phyloP scores from a whole-genome alignment of 352 stramenopile genomes.

The Blastocystis sp. region DNA sequence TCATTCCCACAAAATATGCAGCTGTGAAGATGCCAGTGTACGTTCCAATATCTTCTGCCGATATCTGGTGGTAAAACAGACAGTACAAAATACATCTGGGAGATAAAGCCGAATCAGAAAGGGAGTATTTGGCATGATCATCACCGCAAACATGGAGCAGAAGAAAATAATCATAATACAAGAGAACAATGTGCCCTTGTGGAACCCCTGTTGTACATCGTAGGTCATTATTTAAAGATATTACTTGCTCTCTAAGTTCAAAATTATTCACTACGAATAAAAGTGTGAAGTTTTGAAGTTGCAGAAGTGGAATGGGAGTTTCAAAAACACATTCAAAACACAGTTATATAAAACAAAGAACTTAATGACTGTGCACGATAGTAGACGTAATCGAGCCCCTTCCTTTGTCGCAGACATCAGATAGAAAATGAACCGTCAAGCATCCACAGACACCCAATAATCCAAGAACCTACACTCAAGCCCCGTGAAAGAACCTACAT shows the following conservation, averaged over 20 bases:
- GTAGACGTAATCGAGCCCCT: neutral
- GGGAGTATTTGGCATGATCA: neutral
- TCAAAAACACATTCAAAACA: neutral
- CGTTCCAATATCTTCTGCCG: neutral
- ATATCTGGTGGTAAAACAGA: neutral
- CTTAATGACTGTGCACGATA: neutral
- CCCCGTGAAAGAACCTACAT: neutral
- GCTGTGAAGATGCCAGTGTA: constrained; percentile 10
- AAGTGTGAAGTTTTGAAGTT: too few relatives aligned
- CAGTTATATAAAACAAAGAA: neutral
- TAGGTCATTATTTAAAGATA: neutral
- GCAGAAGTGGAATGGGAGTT: neutral
- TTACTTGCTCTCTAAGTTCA: neutral
- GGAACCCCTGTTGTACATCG: constrained; percentile 8
- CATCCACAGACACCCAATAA: neutral
- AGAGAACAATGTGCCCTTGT: constrained; percentile 3
- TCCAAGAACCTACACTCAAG: neutral
- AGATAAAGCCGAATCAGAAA: constrained; percentile 22
- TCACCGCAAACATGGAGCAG: neutral
- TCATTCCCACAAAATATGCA: constrained; percentile 27
- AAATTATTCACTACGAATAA: too few relatives aligned
- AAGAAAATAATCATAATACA: neutral
- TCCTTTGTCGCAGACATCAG: constrained; percentile 1
- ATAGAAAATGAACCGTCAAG: neutral
- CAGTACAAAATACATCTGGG: neutral